Evolutionary conservation across 306 rosid genomes (phyloP).

Genomic region (Fragaria ananassa): DNA sequence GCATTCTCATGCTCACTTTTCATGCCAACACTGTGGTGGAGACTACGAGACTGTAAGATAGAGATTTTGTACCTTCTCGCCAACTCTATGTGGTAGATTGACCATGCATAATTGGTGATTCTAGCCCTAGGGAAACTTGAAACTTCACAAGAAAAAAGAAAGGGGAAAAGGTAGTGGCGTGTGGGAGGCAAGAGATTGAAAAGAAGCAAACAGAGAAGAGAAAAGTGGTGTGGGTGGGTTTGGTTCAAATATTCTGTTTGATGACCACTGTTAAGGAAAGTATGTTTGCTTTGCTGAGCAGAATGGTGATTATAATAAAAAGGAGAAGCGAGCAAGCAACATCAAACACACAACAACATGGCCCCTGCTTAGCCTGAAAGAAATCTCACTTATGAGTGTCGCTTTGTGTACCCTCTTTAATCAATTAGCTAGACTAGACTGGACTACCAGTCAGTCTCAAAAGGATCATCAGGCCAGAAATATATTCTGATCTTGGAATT

Average conservation of each 20-base stretch:
- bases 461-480: constrained; percentile 35
- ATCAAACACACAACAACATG: background rate
- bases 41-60: background rate
- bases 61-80: background rate
- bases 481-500: constrained; percentile 21
- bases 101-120: background rate
- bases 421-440: constrained; percentile 17
- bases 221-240: background rate
- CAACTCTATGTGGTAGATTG: background rate
- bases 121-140: background rate
- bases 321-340: constrained; percentile 28
- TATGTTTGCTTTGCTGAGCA: constrained; percentile 42
- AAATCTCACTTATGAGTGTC: constrained; percentile 46
- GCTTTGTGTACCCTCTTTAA: constrained; percentile 43
- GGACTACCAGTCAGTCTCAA: constrained; percentile 5
- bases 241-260: constrained; percentile 37
- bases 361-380: constrained; percentile 22
- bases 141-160: constrained; percentile 7
- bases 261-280: constrained; percentile 31
- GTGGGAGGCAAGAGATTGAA: constrained; percentile 27
- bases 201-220: constrained; percentile 1
- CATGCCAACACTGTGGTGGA: background rate
- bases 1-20: background rate
- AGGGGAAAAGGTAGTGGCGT: constrained; percentile 3
- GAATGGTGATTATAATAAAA: constrained; percentile 26